A percentile compares a stretch with the other conserved stretches of the same genome.
phyloP scores from a whole-genome alignment of 2,329 filamentous ascomycete species.

The Claviceps africana region DNA sequence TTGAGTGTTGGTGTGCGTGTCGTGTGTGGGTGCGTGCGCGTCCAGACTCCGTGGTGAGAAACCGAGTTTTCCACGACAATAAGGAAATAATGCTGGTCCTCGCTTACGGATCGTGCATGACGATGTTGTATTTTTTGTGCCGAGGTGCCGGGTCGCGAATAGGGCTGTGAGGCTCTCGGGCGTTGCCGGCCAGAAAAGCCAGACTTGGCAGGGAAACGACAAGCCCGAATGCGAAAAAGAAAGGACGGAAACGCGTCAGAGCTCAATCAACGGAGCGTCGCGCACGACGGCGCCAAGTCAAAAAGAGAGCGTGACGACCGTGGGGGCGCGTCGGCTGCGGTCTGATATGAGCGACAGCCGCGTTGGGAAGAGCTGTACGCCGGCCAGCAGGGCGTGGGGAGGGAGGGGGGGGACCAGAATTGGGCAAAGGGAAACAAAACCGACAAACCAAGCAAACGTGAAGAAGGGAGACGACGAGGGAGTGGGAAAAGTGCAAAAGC shows the following conservation, averaged over 20 bases:
- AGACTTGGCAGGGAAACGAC: constrained; percentile 1
- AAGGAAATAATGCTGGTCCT: constrained; percentile 10
- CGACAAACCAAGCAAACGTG: constrained; percentile 5
- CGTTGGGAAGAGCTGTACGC: constrained; percentile 4
- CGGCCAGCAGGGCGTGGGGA: constrained; percentile 9
- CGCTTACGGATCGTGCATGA: constrained; percentile 25
- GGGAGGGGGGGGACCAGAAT: constrained; percentile 7
- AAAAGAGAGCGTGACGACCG: constrained; percentile 12
- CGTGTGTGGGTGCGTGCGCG: no score
- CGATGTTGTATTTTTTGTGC: constrained; percentile 15
- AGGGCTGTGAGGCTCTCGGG: not conserved
- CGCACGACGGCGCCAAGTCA: constrained; percentile 8
- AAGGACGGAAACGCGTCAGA: constrained; percentile 13
- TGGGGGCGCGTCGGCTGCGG: constrained; percentile 14
- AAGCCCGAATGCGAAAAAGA: not conserved
- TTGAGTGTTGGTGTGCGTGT: not conserved
- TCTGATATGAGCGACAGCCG: constrained; percentile 3
- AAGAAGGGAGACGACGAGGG: constrained; percentile 8
- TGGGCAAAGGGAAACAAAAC: constrained; percentile 1
- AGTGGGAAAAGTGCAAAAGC: constrained; percentile 29
- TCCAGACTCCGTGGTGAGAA: constrained; percentile 1
- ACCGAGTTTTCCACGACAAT: constrained; percentile 11
- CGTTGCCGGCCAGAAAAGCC: constrained; percentile 1
- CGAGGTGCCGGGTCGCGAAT: constrained; percentile 1
- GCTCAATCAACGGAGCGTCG: constrained; percentile 7